These are phyloP conservation scores for Trametes meyenii DNA, from an alignment of 768 basidiomycete genomes.

Conservation along the genomic window DNA sequence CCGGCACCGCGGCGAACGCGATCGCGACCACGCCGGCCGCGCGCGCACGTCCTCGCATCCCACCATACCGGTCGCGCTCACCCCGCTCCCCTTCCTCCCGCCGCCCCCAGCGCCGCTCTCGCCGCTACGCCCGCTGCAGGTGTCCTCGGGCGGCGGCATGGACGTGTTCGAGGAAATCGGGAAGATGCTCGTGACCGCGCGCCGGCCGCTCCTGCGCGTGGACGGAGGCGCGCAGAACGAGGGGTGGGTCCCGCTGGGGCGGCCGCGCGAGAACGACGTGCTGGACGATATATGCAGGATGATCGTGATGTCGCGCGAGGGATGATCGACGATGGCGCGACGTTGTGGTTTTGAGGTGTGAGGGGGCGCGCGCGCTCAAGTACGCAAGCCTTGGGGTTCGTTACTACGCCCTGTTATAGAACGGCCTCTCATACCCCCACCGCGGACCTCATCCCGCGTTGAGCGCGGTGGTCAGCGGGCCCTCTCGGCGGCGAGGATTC, in stretches of 20 bases:
- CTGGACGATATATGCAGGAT: constrained; percentile 14
- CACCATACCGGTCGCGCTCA: neutral
- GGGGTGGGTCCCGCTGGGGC: constrained; percentile 9
- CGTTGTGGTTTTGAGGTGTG: no score
- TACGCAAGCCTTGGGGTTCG: no score
- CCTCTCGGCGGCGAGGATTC: no score
- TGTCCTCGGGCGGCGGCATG: neutral
- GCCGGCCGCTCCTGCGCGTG: constrained; percentile 3
- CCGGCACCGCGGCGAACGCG: constrained; percentile 9
- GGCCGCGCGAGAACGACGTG: constrained; percentile 11
- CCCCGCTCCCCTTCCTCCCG: neutral
- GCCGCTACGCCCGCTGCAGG: constrained; percentile 1
- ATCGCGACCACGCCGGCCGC: constrained; percentile 10
- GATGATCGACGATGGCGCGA: no score
- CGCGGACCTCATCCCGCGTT: no score
- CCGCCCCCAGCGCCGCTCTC: constrained; percentile 8
- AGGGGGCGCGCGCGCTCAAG: no score
- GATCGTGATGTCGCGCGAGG: constrained; percentile 4
- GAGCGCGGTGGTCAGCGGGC: no score
- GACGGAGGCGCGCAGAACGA: neutral
- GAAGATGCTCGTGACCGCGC: constrained; percentile 8
- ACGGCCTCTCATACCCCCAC: no score
- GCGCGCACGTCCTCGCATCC: neutral
- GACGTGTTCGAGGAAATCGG: constrained; percentile 17
- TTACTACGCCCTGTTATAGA: no score